These are phyloP conservation scores for Leccinum aurantiacum DNA, from an alignment of 768 basidiomycete species.

Conservation along the genomic window DNA sequence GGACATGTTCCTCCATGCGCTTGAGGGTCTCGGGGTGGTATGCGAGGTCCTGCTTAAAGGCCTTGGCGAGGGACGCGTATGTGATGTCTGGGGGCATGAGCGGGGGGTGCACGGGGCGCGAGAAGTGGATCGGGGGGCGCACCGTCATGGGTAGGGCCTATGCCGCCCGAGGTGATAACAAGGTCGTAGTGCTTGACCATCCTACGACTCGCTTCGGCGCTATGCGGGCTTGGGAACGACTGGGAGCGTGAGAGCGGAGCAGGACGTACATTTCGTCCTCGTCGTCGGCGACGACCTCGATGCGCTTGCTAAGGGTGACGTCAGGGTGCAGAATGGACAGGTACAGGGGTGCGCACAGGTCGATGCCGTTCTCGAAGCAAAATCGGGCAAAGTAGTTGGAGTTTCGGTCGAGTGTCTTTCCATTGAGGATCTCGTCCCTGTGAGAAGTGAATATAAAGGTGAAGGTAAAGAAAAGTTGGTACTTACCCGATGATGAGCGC, in stretches of 20 bases:
- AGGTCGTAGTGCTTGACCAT: conserved; percentile 85
- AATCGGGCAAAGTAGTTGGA: conserved; percentile 85
- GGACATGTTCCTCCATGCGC: conserved; percentile 66
- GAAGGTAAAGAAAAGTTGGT: conserved; percentile 6
- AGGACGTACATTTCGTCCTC: conserved; percentile 72
- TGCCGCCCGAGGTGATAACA: conserved; percentile 88
- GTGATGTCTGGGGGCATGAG: conserved; percentile 68
- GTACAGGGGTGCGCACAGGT: conserved; percentile 49
- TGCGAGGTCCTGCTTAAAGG: conserved; percentile 69
- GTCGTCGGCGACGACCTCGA: conserved; percentile 91
- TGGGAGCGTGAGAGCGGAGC: neutral
- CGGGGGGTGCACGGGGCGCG: neutral
- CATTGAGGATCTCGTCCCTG: conserved; percentile 91
- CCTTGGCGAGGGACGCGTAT: conserved; percentile 81
- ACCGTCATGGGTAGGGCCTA: conserved; percentile 92
- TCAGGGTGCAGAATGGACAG: neutral
- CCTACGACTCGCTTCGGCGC: conserved; percentile 80
- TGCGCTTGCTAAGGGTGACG: conserved; percentile 57
- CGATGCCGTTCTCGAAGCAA: conserved; percentile 85
- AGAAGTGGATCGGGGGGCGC: conserved; percentile 14
- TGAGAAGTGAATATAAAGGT: neutral
- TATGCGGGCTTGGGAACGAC: conserved; percentile 29
- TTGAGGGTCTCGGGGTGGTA: conserved; percentile 77
- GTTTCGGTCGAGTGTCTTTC: conserved; percentile 83
- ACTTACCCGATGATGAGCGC: conserved; percentile 73